Evolutionary conservation across 495 filamentous ascomycete species (phyloP).

Genomic region (Achaetomiella virescens): DNA sequence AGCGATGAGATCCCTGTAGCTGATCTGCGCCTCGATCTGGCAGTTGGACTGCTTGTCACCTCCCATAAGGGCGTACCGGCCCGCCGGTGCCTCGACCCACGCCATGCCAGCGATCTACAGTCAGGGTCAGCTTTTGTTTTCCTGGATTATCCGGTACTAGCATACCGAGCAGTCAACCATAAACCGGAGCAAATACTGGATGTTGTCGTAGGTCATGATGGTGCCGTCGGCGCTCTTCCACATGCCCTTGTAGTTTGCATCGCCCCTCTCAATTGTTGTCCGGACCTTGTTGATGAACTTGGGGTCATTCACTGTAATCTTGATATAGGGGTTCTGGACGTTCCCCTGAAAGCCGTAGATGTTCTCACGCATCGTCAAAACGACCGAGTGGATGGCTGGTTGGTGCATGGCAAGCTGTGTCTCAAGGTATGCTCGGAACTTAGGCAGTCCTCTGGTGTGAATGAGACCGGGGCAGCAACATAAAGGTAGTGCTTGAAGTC

Average conservation of each 20-base stretch:
- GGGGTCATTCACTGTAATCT: slow-evolving; percentile 84
- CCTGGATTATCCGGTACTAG: not conserved
- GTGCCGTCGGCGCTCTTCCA: slow-evolving; percentile 68
- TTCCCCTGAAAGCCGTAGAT: slow-evolving; percentile 92
- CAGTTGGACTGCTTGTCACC: slow-evolving; percentile 73
- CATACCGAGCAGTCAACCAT: slow-evolving; percentile 89
- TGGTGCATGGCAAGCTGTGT: slow-evolving; percentile 57
- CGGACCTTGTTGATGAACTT: slow-evolving; percentile 71
- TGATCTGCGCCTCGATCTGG: slow-evolving; percentile 84
- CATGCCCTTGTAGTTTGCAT: slow-evolving; percentile 81
- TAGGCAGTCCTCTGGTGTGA: slow-evolving; percentile 67
- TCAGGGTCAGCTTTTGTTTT: slow-evolving; percentile 9
- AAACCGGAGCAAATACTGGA: slow-evolving; percentile 91
- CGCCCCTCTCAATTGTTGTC: slow-evolving; percentile 60
- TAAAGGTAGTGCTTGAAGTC: slow-evolving; percentile 97
- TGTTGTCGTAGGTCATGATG: slow-evolving; percentile 85
- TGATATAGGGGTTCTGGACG: slow-evolving; percentile 83
- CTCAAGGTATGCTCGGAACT: slow-evolving; percentile 73
- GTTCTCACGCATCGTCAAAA: slow-evolving; percentile 77
- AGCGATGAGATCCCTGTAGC: slow-evolving; percentile 76
- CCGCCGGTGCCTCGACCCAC: slow-evolving; percentile 82
- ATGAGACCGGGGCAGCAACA: slow-evolving; percentile 77
- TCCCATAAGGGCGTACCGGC: slow-evolving; percentile 62
- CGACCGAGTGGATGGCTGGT: slow-evolving; percentile 57
- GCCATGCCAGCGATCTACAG: slow-evolving; percentile 82